Evolutionary conservation across 805 yeast genomes (phyloP), one percentile per base, ranked within the genome.

Genomic region (Vanderwaltozyma verrucispora): DNA sequence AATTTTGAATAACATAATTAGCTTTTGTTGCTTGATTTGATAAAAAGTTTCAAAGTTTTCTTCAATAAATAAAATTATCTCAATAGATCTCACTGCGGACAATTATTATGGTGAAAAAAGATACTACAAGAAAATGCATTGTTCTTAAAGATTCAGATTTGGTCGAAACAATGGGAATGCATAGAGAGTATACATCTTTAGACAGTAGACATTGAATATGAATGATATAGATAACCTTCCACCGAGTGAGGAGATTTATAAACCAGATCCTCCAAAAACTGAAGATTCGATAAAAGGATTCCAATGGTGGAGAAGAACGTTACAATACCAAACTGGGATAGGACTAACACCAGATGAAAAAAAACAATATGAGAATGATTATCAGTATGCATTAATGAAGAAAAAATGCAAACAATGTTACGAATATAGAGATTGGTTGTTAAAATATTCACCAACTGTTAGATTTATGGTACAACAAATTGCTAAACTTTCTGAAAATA

Each of bases 381-480:
- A 55, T 13, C 46, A 51, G 15, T 67, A 60, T 47, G 67, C 68
- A 37, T 60, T 66, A 38, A 60, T 67, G 37, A 68, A 69, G 13
- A 50, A 62, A 17, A 73, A 79, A 46, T 88, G 97, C 58, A 60
- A 62, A 17, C 59, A 65, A 40, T 89, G 98, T 61, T 74, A 78
- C 42, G 80, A 78, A 47, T 73, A 78, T 54, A 67, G 84, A 46
- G 83, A 83, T 49, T 88, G 94, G 86, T 75, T 85, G 59, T 52
- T 92, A 43, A 62, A 67, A 21, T 81, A 76, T 52, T 80, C 92
- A 1, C 98, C 98, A 3, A 75, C 82, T 4, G 94, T 89, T 26
- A 66, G 74, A 24, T 92, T 89, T 58, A 80, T 92, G 94, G 65
- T 77, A 48, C 87, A 86, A 38, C 87, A 88, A 54, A 78, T 92